These are phyloP conservation scores for Lactuca saligna DNA, from an alignment of 129 eudicot genomes.

Conservation along the genomic window DNA sequence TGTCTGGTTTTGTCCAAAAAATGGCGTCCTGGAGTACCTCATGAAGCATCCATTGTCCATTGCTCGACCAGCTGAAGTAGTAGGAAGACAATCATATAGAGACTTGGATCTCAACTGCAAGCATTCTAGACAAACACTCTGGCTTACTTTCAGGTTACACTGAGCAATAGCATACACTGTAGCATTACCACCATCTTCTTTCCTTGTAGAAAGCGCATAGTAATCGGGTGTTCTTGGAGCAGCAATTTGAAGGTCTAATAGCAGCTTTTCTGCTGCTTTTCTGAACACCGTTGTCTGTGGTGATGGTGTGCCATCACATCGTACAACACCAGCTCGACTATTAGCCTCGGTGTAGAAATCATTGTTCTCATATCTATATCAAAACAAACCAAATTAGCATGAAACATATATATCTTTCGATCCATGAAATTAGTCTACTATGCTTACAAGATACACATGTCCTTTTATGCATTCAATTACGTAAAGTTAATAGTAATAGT, in stretches of 20 bases:
- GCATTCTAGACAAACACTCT: slow-evolving; percentile 52
- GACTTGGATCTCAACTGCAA: slow-evolving; percentile 37
- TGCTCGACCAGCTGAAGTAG: slow-evolving; percentile 49
- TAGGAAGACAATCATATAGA: slow-evolving; percentile 44
- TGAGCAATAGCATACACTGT: slow-evolving; percentile 57
- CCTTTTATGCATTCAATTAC: neutral
- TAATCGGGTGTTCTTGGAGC: slow-evolving; percentile 45
- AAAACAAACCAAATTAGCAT: slow-evolving; percentile 1
- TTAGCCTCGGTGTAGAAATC: slow-evolving; percentile 51
- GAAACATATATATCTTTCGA: neutral
- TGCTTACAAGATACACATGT: neutral
- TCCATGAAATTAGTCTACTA: neutral
- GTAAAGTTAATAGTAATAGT: neutral
- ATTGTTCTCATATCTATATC: slow-evolving; percentile 52
- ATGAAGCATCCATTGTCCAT: slow-evolving; percentile 61
- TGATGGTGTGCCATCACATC: slow-evolving; percentile 52
- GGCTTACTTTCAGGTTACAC: slow-evolving; percentile 47
- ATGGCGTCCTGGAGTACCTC: slow-evolving; percentile 55
- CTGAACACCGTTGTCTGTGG: slow-evolving; percentile 36
- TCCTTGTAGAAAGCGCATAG: slow-evolving; percentile 48
- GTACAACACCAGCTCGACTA: slow-evolving; percentile 41
- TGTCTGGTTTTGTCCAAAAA: slow-evolving; percentile 56
- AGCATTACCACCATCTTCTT: slow-evolving; percentile 21
- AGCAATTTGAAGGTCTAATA: slow-evolving; percentile 52
- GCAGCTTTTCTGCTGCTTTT: slow-evolving; percentile 33